Percentiles rank a stretch among this genome's conserved stretches.
These are phyloP conservation scores for Globisporangium spinosum DNA, from an alignment of 352 stramenopile species.

Conservation along the genomic window DNA sequence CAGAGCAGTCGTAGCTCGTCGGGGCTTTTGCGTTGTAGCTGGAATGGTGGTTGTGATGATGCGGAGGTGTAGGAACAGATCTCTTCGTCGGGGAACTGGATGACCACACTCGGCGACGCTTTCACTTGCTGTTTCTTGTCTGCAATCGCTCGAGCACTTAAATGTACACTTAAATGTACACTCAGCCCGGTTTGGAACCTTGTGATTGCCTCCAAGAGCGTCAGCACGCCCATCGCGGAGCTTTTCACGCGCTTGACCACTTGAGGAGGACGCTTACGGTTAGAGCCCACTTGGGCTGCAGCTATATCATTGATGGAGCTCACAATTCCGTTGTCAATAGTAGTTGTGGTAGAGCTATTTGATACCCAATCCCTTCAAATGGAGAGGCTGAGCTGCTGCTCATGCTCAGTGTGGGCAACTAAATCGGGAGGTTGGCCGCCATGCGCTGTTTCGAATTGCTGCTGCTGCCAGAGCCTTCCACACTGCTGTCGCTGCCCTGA, in stretches of 20 bases:
- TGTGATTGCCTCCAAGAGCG: constrained; percentile 17
- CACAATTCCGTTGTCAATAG: background rate
- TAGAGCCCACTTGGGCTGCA: background rate
- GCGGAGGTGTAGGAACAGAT: background rate
- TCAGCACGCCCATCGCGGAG: constrained; percentile 12
- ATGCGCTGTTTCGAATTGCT: background rate
- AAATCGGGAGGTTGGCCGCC: background rate
- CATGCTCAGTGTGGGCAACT: background rate
- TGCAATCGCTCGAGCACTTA: background rate
- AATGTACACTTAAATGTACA: background rate
- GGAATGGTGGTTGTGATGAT: background rate
- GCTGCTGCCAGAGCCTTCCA: background rate
- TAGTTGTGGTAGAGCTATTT: background rate
- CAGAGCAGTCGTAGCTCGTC: constrained; percentile 21
- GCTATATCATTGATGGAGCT: background rate
- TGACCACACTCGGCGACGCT: constrained; percentile 5
- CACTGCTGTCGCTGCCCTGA: background rate
- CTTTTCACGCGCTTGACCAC: constrained; percentile 13
- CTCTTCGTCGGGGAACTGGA: constrained; percentile 21
- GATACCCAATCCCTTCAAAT: background rate
- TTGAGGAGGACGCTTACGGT: background rate
- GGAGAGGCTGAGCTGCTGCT: constrained; percentile 4
- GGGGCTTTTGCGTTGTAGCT: constrained; percentile 6
- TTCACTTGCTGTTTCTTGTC: background rate
- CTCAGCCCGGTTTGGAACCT: constrained; percentile 8